Evolutionary conservation across 192 early-diverging fungal genomes (phyloP).

Genomic region (Coemansia sp.): DNA sequence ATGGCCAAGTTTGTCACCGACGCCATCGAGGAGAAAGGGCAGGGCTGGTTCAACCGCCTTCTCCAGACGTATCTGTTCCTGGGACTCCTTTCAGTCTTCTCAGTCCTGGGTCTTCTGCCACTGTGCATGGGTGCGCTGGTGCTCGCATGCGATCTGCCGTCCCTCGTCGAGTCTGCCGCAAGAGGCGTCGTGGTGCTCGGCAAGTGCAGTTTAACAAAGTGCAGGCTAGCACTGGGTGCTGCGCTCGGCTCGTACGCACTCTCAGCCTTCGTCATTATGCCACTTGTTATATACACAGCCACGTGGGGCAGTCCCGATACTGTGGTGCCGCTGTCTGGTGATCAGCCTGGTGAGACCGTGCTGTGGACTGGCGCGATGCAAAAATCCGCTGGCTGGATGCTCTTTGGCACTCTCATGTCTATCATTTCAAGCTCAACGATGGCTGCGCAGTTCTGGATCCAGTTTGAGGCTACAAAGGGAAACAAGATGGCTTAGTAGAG

Average conservation of each 20-base stretch:
- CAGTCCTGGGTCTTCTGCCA: background rate
- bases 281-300: background rate
- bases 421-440: background rate
- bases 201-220: background rate
- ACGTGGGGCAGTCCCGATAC: conserved; percentile 8
- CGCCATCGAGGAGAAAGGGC: conserved; percentile 7
- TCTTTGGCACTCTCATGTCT: background rate
- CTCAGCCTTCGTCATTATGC: background rate
- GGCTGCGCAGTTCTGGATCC: background rate
- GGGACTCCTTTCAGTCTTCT: background rate
- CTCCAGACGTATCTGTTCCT: background rate
- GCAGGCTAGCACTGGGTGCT: background rate
- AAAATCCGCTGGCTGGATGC: background rate
- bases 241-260: background rate
- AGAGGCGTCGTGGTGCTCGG: background rate
- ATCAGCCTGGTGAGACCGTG: background rate
- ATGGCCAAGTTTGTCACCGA: conserved; percentile 3
- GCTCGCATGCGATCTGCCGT: conserved; percentile 12
- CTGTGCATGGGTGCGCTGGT: conserved; percentile 10
- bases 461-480: background rate
- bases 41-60: background rate
- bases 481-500: background rate
- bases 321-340: background rate
- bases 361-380: background rate
- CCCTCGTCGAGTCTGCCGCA: conserved; percentile 1